Evolutionary conservation across 2,329 filamentous ascomycete species (phyloP), one percentile per base, ranked within the genome.

Genomic region (Aspergillus felis): DNA sequence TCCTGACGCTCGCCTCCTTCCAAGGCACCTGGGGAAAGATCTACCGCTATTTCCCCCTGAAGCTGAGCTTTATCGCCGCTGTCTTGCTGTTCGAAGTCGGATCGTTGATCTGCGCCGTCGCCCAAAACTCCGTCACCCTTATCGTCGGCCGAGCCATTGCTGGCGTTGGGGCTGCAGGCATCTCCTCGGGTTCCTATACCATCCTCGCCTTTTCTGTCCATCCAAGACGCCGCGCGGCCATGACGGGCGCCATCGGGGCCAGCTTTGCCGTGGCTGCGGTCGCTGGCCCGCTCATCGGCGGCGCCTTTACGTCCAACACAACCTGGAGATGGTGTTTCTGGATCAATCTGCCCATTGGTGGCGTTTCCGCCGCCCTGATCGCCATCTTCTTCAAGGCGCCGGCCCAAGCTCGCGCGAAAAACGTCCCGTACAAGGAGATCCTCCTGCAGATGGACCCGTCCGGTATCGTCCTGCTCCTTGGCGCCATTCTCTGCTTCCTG

Each of bases 221-320:
- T 7, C 56, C 61, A 9, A 3, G 42, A 8, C 20, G 53, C 20
- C 25, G 42, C 12, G 35, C 61, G 2, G 46, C 54, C 2, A 50
- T 54, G 58, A 80, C 76, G 60, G 79, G 79, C 1, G 24, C 81
- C n/a, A 75, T 82, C 41, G 80, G 79, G 41, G 73, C 72, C 49
- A 79, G 81, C 71, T 81, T 79, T 61, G 78, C 78, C 2, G 74
- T 82, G 55, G 78, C 79, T 4, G 69, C 65, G 51, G 78, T 81
- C 6, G 73, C 76, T 17, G 80, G 80, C 12, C 80, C 80, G 4
- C 69, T 83, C 42, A 60, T 80, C 62, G 78, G 76, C 41, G 77
- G 78, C 58, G 74, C 73, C 38, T 78, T 80, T 61, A 77, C 78
- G n/a, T 71, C 77, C 54, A 66, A 76, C 38, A 64, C 78, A 2